Percentiles rank a stretch among this genome's conserved stretches.
Evolutionary conservation across 768 basidiomycete genomes (phyloP).

Genomic region (Trametes cubensis): DNA sequence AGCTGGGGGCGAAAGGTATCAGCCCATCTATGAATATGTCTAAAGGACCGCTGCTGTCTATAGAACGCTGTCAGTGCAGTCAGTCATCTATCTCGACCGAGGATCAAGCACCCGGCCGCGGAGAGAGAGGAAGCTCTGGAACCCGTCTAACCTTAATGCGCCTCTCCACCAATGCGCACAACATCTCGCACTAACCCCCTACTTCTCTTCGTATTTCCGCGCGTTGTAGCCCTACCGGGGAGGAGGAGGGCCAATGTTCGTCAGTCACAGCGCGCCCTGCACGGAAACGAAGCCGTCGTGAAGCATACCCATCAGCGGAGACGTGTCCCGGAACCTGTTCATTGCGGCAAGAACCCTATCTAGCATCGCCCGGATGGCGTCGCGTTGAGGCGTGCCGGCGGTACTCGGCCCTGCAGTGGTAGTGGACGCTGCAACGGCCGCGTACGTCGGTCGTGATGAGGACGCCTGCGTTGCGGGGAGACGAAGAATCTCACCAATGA

Average conservation of each 20-base stretch:
- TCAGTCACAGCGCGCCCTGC: constrained; percentile 24
- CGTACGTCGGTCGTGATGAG: constrained; percentile 13
- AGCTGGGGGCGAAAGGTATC: background rate
- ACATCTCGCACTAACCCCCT: constrained; percentile 1
- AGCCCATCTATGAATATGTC: background rate
- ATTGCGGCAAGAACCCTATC: constrained; percentile 24
- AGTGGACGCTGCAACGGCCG: constrained; percentile 10
- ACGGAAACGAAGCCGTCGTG: constrained; percentile 25
- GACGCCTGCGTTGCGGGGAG: constrained; percentile 7
- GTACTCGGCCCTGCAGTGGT: constrained; percentile 12
- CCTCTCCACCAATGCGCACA: background rate
- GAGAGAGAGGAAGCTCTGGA: background rate
- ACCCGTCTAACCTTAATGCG: background rate
- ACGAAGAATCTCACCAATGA: constrained; percentile 27
- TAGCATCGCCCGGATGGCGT: constrained; percentile 17
- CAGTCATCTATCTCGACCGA: background rate
- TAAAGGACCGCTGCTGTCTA: background rate
- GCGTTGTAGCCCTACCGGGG: constrained; percentile 14
- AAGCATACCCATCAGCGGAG: constrained; percentile 28
- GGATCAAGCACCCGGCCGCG: background rate
- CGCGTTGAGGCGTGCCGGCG: constrained; percentile 9
- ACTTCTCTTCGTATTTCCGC: constrained; percentile 5
- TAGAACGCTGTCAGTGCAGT: background rate
- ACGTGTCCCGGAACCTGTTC: constrained; percentile 26
- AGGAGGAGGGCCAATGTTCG: constrained; percentile 1